A percentile compares a stretch with the other conserved stretches of the same genome.
Conservation (phyloP, 345 rosid genomes). For the Acer saccharum region DNA sequence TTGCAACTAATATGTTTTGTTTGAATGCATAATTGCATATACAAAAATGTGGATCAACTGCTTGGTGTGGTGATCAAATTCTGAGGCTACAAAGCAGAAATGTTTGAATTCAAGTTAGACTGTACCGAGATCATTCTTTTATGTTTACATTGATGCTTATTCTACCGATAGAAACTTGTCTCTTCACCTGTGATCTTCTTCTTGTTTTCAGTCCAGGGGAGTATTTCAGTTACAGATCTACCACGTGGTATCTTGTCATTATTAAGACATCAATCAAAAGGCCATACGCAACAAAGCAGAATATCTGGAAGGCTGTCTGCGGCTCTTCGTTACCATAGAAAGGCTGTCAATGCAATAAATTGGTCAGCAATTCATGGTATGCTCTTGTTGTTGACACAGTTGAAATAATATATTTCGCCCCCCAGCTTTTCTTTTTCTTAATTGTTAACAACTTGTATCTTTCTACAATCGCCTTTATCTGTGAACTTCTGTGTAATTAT, state of each 20-base stretch:
- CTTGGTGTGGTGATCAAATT: too few relatives aligned
- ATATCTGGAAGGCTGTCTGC: slow-evolving; percentile 50
- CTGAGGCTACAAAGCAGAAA: not conserved
- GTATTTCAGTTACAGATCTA: slow-evolving; percentile 50
- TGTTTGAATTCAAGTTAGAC: not conserved
- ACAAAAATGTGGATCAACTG: too few relatives aligned
- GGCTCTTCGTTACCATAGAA: slow-evolving; percentile 56
- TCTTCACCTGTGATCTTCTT: slow-evolving; percentile 12
- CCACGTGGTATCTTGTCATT: slow-evolving; percentile 33
- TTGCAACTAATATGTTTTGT: too few relatives aligned
- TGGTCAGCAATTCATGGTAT: slow-evolving; percentile 80
- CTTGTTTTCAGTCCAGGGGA: slow-evolving; percentile 55
- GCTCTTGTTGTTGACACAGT: slow-evolving; percentile 14
- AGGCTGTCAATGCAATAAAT: slow-evolving; percentile 69
- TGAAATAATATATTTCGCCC: not conserved
- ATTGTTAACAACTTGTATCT: not conserved
- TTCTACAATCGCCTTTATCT: not conserved
- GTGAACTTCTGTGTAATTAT: not conserved
- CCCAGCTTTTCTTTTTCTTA: not conserved
- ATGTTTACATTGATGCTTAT: slow-evolving; percentile 2
- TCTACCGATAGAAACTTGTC: not conserved
- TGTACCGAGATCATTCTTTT: not conserved
- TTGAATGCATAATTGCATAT: not conserved
- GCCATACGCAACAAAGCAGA: slow-evolving; percentile 6
- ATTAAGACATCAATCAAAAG: too few relatives aligned